Percentiles rank a stretch among this genome's conserved stretches.
phyloP scores from a whole-genome alignment of 2,329 filamentous ascomycete genomes.

The Colletotrichum agaves region DNA sequence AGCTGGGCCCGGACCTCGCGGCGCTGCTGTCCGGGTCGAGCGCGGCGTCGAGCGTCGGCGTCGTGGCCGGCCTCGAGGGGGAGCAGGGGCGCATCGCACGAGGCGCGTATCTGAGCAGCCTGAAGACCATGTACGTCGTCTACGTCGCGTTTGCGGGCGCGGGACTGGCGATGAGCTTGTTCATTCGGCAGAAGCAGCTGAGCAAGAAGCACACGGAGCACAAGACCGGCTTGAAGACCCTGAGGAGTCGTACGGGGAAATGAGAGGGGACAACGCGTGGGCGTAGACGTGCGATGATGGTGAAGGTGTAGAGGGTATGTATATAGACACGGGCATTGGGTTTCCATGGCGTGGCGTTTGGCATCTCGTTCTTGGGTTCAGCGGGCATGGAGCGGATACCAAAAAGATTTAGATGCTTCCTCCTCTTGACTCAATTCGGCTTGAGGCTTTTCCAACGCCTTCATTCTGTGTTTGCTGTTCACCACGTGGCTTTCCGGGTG shows the following conservation, averaged over 20 bases:
- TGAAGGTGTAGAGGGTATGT: not conserved
- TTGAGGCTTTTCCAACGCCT: not conserved
- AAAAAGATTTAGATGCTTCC: constrained; percentile 8
- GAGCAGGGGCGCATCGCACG: constrained; percentile 55
- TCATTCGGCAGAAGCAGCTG: constrained; percentile 60
- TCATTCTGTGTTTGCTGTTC: not conserved
- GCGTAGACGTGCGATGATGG: not conserved
- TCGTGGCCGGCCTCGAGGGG: constrained; percentile 63
- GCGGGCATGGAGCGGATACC: constrained; percentile 27
- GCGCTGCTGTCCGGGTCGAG: constrained; percentile 65
- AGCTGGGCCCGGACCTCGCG: constrained; percentile 63
- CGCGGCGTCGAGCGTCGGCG: constrained; percentile 70
- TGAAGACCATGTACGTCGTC: constrained; percentile 68
- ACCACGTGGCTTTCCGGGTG: not conserved
- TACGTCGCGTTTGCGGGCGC: constrained; percentile 61
- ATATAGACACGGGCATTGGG: not conserved
- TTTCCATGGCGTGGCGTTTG: constrained; percentile 8
- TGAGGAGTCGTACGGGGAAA: constrained; percentile 42
- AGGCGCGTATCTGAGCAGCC: constrained; percentile 59
- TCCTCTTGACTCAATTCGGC: not conserved
- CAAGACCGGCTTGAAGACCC: constrained; percentile 64
- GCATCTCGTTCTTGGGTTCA: not conserved
- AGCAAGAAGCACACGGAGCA: constrained; percentile 67
- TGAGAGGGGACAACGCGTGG: not conserved
- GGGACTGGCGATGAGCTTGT: constrained; percentile 58